Base-by-base conservation (phyloP, 139 green algal genomes). In the Tetraselmis striata region DNA sequence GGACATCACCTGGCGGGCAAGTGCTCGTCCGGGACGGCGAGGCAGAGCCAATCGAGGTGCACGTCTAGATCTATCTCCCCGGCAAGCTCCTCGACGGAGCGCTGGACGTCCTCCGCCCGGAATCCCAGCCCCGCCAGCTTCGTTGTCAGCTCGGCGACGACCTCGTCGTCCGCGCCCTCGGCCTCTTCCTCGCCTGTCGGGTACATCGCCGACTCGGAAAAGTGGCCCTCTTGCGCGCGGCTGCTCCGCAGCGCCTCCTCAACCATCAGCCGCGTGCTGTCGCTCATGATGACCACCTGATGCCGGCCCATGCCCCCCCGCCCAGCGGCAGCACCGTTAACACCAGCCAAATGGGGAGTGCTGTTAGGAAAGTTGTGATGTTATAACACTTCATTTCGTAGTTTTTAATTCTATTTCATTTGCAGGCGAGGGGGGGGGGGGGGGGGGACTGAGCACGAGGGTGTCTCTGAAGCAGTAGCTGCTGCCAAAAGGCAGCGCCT, bases 21-120 rank as follows among this genome's bases (percentile, higher is more conserved):
- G 30, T 90, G 77, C 1, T 93, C 88, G 25, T 89, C 82, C 18
- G 90, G 87, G 25, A 95, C 58, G 59, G 89, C 67, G 18, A 97
- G 30, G 59, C 91, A 93, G 67, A 96, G 89, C 93, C 93, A 97
- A 81, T 96, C 94, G 45, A 96, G 83, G 29, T 87, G 84, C 1
- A 79, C 79, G 30, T 87, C 80, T 31, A 92, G 28, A 0, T 29
- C 58, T 1, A 59, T 59, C 1, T 67, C 77, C 22, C 28, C 59
- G 30, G 78, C 81, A 2, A 75, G 32, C 1, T 25, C 28, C 31
- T 59, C 5, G 2, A 29, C 81, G 23, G 24, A 29, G 28, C 76
- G 25, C 27, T 76, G 28, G 27, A 85, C 88, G 74, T 94, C 90
- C 1, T 77, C 23, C 1, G 79, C 76, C 28, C 29, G 32, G 82